Percentiles rank a stretch among this genome's conserved stretches.
Conservation (phyloP, 371 early-diverging fungal genomes). For the Mortierella sp. region DNA sequence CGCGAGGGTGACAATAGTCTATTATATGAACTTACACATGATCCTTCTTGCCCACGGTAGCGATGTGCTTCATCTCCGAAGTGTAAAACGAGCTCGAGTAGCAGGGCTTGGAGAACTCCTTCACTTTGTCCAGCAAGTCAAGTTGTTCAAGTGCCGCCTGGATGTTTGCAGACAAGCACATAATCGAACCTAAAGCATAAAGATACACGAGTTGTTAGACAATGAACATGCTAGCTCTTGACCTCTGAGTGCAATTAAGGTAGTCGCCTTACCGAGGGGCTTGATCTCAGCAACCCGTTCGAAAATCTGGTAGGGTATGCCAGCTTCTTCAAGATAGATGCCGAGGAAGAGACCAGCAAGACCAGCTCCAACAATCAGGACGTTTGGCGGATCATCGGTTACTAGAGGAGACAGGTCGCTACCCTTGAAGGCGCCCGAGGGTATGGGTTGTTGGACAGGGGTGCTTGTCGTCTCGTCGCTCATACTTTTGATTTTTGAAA, state of each 20-base stretch:
- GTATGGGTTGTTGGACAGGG: too few species aligned
- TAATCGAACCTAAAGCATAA: slow-evolving; percentile 14
- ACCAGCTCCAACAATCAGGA: slow-evolving; percentile 11
- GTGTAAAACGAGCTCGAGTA: background rate
- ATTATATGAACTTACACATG: background rate
- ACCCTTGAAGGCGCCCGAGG: background rate
- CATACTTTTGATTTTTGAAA: too few species aligned
- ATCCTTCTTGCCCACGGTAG: background rate
- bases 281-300: slow-evolving; percentile 8
- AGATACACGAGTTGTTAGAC: background rate
- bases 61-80: background rate
- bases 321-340: slow-evolving; percentile 6
- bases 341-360: slow-evolving; percentile 14
- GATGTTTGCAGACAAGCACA: slow-evolving; percentile 21
- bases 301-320: slow-evolving; percentile 20
- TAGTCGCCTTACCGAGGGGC: slow-evolving; percentile 9
- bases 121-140: slow-evolving; percentile 12
- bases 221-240: background rate
- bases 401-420: background rate
- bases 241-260: too few species aligned
- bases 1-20: background rate
- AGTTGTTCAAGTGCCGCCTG: slow-evolving; percentile 23
- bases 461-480: too few species aligned
- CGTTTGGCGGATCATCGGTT: background rate
- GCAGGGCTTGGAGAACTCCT: slow-evolving; percentile 5